These are phyloP conservation scores for Paecilomyces variotii DNA, from an alignment of 2,329 filamentous ascomycete genomes.

Conservation along the genomic window DNA sequence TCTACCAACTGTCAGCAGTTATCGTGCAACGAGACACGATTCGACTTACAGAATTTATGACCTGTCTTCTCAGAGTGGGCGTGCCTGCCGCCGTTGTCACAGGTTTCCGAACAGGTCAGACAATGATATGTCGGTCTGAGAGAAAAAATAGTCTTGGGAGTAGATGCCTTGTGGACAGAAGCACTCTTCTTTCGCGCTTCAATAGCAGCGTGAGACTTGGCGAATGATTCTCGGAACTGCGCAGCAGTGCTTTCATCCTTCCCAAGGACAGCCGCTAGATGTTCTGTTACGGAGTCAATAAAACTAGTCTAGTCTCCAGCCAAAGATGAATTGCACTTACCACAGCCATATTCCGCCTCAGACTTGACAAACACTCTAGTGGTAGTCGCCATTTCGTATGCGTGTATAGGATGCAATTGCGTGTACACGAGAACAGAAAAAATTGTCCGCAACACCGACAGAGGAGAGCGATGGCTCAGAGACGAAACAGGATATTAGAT, in stretches of 20 bases:
- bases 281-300: slow-evolving; percentile 24
- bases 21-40: neutral
- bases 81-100: slow-evolving; percentile 22
- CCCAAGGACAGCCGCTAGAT: slow-evolving; percentile 27
- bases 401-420: slow-evolving; percentile 1
- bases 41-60: slow-evolving; percentile 33
- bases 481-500: neutral
- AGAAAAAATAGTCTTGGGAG: slow-evolving; percentile 16
- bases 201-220: slow-evolving; percentile 14
- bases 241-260: slow-evolving; percentile 24
- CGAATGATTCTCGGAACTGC: slow-evolving; percentile 27
- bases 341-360: slow-evolving; percentile 34
- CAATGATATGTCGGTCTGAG: slow-evolving; percentile 34
- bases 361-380: slow-evolving; percentile 24
- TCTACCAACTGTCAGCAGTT: slow-evolving; percentile 18
- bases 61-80: slow-evolving; percentile 29
- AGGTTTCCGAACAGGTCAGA: slow-evolving; percentile 27
- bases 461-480: neutral
- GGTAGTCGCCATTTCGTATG: slow-evolving; percentile 25
- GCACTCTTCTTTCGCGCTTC: neutral
- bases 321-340: slow-evolving; percentile 17
- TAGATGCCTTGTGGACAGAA: neutral
- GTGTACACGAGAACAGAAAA: neutral
- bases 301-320: slow-evolving; percentile 1
- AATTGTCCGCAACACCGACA: neutral